Base-by-base conservation (phyloP, 2,329 filamentous ascomycete species). In the Fusarium subglutinans region DNA sequence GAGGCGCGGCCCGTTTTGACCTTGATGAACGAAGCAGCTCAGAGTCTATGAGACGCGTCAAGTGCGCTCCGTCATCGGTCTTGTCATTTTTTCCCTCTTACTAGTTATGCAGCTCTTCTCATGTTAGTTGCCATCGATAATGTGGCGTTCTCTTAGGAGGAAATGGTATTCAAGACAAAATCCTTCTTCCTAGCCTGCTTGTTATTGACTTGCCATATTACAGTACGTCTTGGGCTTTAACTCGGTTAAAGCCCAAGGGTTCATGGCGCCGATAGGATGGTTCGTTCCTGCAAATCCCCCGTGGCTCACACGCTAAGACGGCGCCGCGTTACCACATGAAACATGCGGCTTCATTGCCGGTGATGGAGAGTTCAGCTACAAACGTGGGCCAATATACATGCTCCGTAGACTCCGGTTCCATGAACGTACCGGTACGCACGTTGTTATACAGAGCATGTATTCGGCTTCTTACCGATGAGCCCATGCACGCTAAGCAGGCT, bases 251-350 rank as follows among this genome's bases (percentile, higher is more conserved):
- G 24, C 30, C 55, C 40, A 24, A 74, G 66, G 66, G 63, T 76
- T 76, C 70, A 66, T 57, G 69, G 63, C 54, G 63, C 75, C 70
- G 72, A 70, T 69, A 69, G 64, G 48, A 66, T 71, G 75, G 76
- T 78, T 78, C 75, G 45, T 72, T 65, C 68, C 63, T 67, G 63
- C 51, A 56, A 62, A 70, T 73, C 68, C 68, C 61, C 73, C 72
- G 30, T 67, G 64, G 65, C 45, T 59, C 61, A 67, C 63, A 53
- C 72, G 55, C 55, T 75, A 67, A 61, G 41, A 73, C 63, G 40
- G 72, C 48, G 28, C 57, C 35, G 51, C 44, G 41, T 50, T 67
- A 37, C 62, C 71, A 76, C 75, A 77, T 77, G 75, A 77, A 77
- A 77, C 75, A 51, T 56, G 48, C 41, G 54, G 66, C 73, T 70